phyloP scores from a whole-genome alignment of 768 basidiomycete genomes.

The Podaxis carcinomalis region DNA sequence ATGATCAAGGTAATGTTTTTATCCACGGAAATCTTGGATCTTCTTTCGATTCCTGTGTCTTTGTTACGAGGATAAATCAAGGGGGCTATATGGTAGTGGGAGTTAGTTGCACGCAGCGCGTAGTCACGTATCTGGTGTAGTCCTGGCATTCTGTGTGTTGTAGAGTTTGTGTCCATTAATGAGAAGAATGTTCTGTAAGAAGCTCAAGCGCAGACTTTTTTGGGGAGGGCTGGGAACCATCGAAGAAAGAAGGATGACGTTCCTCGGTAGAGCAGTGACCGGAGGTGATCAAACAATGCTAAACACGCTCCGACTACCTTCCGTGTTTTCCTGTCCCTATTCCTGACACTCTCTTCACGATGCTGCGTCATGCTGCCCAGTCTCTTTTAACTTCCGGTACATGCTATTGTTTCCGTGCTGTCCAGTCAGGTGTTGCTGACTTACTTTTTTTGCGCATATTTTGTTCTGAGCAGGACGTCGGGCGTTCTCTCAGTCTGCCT shows the following conservation, averaged over 20 bases:
- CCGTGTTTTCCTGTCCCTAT: constrained; percentile 2
- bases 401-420: constrained; percentile 13
- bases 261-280: neutral
- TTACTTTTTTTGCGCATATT: neutral
- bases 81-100: neutral
- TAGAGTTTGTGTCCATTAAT: neutral
- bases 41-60: neutral
- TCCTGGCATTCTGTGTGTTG: neutral
- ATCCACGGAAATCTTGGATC: constrained; percentile 2
- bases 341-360: constrained; percentile 22
- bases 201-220: neutral
- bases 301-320: constrained; percentile 1
- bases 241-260: neutral
- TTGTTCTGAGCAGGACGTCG: constrained; percentile 55
- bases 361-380: constrained; percentile 62
- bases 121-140: neutral
- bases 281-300: constrained; percentile 1
- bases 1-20: constrained; percentile 12
- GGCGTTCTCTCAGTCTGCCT: constrained; percentile 74
- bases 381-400: constrained; percentile 50
- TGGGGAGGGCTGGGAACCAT: neutral
- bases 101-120: neutral
- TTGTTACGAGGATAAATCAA: neutral
- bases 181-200: neutral
- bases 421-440: neutral